Conservation (phyloP, 2,329 filamentous ascomycete species). For the Tolypocladium endophyticum region DNA sequence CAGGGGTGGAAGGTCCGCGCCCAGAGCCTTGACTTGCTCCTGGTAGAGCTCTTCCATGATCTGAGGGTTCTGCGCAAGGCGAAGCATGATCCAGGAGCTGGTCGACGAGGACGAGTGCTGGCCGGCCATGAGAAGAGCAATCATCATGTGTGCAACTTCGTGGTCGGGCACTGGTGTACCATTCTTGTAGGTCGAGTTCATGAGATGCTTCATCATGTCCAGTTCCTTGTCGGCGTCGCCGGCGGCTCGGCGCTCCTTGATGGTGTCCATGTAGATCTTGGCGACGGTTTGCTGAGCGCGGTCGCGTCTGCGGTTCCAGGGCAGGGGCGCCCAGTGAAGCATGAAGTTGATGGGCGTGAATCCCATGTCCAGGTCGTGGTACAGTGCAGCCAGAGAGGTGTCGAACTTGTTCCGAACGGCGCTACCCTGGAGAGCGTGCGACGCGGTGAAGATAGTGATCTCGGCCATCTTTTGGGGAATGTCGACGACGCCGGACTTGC, state of each 20-base stretch:
- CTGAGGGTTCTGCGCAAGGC: slow-evolving; percentile 65
- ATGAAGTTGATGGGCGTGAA: slow-evolving; percentile 86
- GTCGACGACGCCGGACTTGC: slow-evolving; percentile 56
- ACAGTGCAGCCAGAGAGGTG: slow-evolving; percentile 67
- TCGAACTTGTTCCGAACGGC: slow-evolving; percentile 76
- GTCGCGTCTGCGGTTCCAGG: slow-evolving; percentile 78
- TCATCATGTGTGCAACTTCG: slow-evolving; percentile 89
- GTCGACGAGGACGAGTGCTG: slow-evolving; percentile 84
- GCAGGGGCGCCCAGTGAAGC: slow-evolving; percentile 77
- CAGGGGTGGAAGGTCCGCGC: slow-evolving; percentile 62
- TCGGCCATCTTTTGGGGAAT: slow-evolving; percentile 70
- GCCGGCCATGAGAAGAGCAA: slow-evolving; percentile 82
- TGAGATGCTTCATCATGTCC: slow-evolving; percentile 87
- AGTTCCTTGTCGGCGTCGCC: slow-evolving; percentile 39
- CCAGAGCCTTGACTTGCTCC: slow-evolving; percentile 68
- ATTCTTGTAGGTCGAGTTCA: slow-evolving; percentile 78
- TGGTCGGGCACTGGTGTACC: slow-evolving; percentile 68
- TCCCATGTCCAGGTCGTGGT: slow-evolving; percentile 84
- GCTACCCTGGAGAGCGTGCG: slow-evolving; percentile 73
- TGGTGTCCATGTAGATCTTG: slow-evolving; percentile 73
- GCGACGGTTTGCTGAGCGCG: slow-evolving; percentile 71
- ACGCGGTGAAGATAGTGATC: slow-evolving; percentile 84
- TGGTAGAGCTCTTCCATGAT: slow-evolving; percentile 72
- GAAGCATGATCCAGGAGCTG: slow-evolving; percentile 74
- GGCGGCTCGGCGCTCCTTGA: slow-evolving; percentile 54